Conservation (phyloP, 1,284 basidiomycete genomes). For the Puccinia polysora region DNA sequence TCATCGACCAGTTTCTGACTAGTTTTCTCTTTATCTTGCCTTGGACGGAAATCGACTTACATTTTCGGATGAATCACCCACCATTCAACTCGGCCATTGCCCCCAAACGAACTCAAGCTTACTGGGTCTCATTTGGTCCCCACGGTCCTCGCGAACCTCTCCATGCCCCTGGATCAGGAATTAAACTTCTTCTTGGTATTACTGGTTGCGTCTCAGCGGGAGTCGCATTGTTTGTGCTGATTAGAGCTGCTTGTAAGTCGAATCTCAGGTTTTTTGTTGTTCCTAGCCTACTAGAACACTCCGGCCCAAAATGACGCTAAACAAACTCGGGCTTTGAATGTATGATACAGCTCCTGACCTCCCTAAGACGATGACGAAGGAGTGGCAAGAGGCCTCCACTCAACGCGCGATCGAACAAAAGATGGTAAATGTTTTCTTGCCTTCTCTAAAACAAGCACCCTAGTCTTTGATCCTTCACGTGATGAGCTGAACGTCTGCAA, state of each 20-base stretch:
- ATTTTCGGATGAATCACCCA: neutral
- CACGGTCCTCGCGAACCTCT: constrained; percentile 43
- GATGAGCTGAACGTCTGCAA: neutral
- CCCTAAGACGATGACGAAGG: constrained; percentile 43
- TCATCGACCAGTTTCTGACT: too few relatives aligned
- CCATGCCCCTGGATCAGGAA: constrained; percentile 42
- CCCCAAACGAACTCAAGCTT: constrained; percentile 5
- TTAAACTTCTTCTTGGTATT: constrained; percentile 43
- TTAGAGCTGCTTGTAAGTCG: constrained; percentile 23
- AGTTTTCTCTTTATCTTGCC: neutral
- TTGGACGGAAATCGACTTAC: neutral
- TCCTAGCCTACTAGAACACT: neutral
- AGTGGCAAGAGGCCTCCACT: constrained; percentile 42
- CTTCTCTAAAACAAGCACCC: too few relatives aligned
- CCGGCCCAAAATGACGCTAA: neutral
- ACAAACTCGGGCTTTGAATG: neutral
- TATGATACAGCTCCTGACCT: constrained; percentile 25
- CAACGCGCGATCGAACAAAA: constrained; percentile 44
- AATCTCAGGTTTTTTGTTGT: neutral
- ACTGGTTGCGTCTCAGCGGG: constrained; percentile 42
- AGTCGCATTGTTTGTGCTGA: constrained; percentile 32
- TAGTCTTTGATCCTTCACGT: neutral
- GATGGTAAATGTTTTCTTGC: constrained; percentile 17
- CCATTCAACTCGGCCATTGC: neutral
- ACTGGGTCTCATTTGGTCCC: constrained; percentile 43